A percentile compares a stretch with the other conserved stretches of the same genome.
These are phyloP conservation scores for Saccharomyces hybrid DNA, from an alignment of 1,139 yeast species.

Conservation along the genomic window DNA sequence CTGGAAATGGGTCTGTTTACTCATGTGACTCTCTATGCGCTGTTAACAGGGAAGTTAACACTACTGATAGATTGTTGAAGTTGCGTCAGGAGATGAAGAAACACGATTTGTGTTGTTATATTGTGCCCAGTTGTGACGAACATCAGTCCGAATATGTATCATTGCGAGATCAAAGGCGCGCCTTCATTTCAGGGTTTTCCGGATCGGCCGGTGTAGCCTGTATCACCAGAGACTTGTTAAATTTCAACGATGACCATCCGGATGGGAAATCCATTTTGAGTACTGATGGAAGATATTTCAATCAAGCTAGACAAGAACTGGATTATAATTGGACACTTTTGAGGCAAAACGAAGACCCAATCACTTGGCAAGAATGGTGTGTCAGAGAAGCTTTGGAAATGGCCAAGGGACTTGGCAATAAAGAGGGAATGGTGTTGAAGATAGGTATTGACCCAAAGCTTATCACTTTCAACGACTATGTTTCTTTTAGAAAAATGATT, in stretches of 20 bases:
- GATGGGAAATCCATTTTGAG: slow-evolving; percentile 64
- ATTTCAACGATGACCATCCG: slow-evolving; percentile 34
- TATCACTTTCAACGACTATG: slow-evolving; percentile 44
- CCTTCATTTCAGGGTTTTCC: slow-evolving; percentile 80
- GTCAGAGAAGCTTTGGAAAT: slow-evolving; percentile 54
- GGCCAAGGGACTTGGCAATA: slow-evolving; percentile 36
- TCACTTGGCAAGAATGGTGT: slow-evolving; percentile 88
- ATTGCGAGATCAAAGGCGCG: slow-evolving; percentile 71
- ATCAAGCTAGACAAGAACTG: slow-evolving; percentile 81
- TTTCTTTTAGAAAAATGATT: slow-evolving; percentile 34
- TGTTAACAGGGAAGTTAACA: slow-evolving; percentile 41
- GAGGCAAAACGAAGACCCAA: slow-evolving; percentile 71
- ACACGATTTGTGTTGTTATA: slow-evolving; percentile 63
- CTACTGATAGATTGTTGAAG: slow-evolving; percentile 50
- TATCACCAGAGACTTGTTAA: slow-evolving; percentile 58
- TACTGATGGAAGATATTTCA: slow-evolving; percentile 92
- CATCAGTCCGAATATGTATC: slow-evolving; percentile 91
- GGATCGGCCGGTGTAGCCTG: slow-evolving; percentile 96
- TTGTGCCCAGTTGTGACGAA: slow-evolving; percentile 88
- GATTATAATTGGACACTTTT: slow-evolving; percentile 83
- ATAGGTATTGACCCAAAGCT: slow-evolving; percentile 59
- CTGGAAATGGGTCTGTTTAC: slow-evolving; percentile 32
- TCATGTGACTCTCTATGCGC: slow-evolving; percentile 35
- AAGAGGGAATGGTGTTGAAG: slow-evolving; percentile 22
- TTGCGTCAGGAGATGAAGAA: slow-evolving; percentile 62